Percentiles rank a stretch among this genome's conserved stretches.
phyloP scores from a whole-genome alignment of 768 basidiomycete species.

The Leucosporidium yakuticum region DNA sequence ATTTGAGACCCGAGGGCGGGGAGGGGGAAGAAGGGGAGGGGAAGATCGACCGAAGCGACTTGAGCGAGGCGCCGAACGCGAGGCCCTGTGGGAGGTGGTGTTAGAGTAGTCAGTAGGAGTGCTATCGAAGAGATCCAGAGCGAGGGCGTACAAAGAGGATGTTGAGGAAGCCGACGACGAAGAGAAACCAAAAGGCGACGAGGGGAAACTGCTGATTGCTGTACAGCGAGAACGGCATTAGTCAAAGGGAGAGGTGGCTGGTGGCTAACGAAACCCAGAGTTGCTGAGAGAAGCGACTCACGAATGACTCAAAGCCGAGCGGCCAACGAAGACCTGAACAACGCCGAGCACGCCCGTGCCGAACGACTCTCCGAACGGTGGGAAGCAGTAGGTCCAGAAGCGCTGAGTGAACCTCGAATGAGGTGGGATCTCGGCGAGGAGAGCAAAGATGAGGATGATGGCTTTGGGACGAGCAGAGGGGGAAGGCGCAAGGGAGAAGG shows the following conservation, averaged over 20 bases:
- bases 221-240: not conserved
- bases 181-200: conserved; percentile 23
- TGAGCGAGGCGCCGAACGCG: conserved; percentile 19
- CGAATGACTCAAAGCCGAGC: conserved; percentile 11
- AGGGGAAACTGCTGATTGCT: conserved; percentile 17
- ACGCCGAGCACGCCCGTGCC: conserved; percentile 26
- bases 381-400: conserved; percentile 27
- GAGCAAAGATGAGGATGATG: conserved; percentile 19
- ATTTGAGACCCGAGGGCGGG: conserved; percentile 17
- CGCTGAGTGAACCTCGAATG: not conserved
- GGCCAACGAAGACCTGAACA: conserved; percentile 18
- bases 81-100: conserved; percentile 19
- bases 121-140: not conserved
- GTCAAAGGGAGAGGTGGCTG: no score
- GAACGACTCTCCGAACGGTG: conserved; percentile 17
- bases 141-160: conserved; percentile 15
- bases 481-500: not conserved
- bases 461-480: not conserved
- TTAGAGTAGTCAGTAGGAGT: not conserved
- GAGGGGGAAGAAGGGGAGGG: conserved; percentile 7
- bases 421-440: conserved; percentile 22
- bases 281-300: no score
- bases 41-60: conserved; percentile 24
- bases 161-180: conserved; percentile 28
- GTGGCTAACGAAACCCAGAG: not conserved